Percentiles rank a stretch among this genome's conserved stretches.
These are phyloP conservation scores for Epichloe glyceriae DNA, from an alignment of 2,329 filamentous ascomycete genomes.

Conservation along the genomic window DNA sequence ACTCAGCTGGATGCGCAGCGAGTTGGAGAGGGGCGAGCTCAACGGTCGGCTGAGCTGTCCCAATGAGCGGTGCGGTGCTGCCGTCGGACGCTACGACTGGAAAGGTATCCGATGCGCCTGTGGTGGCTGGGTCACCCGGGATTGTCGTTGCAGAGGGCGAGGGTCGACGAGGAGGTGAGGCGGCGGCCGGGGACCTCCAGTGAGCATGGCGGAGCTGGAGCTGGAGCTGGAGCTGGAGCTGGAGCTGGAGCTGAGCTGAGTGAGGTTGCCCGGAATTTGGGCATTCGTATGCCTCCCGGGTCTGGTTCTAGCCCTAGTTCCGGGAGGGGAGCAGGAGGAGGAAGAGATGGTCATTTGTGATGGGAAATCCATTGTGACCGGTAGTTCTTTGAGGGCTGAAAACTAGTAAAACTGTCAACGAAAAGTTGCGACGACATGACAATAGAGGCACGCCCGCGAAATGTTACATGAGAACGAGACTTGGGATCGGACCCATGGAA, in stretches of 20 bases:
- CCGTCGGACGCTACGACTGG: conserved; percentile 91
- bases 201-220: too few species aligned
- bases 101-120: conserved; percentile 90
- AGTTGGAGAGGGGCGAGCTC: conserved; percentile 67
- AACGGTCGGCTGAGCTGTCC: conserved; percentile 81
- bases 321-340: conserved; percentile 11
- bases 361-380: too few species aligned
- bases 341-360: background rate
- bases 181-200: conserved; percentile 8
- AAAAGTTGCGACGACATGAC: too few species aligned
- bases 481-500: too few species aligned
- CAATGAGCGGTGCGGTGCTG: conserved; percentile 60
- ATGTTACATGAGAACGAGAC: too few species aligned
- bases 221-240: too few species aligned
- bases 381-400: too few species aligned
- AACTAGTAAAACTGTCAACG: too few species aligned
- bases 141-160: conserved; percentile 71
- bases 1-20: conserved; percentile 84
- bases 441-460: too few species aligned
- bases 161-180: conserved; percentile 55
- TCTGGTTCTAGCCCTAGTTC: conserved; percentile 8
- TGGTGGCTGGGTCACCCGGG: conserved; percentile 77
- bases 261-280: conserved; percentile 17
- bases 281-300: conserved; percentile 44
- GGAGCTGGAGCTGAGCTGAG: conserved; percentile 10